Conservation (phyloP, 495 filamentous ascomycete species). For the Entonaema liquescens region DNA sequence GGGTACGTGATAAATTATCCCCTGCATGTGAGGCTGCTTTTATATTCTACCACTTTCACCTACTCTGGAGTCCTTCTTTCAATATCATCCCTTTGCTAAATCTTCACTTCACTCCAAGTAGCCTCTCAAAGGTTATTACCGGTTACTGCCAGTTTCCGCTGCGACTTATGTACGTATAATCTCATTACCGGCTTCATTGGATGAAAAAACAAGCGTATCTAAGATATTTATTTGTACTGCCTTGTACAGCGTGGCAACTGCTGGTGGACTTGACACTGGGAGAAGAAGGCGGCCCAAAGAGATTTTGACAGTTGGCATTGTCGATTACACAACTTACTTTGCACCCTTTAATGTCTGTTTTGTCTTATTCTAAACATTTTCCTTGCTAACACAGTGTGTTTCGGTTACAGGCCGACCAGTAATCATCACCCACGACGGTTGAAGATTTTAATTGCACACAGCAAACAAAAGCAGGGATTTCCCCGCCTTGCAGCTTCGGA, state of each 20-base stretch:
- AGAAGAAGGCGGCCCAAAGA: constrained; percentile 29
- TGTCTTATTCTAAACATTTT: constrained; percentile 1
- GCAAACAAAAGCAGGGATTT: constrained; percentile 21
- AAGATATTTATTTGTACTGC: constrained; percentile 26
- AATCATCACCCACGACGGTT: constrained; percentile 36
- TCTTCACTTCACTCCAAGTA: background rate
- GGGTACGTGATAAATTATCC: background rate
- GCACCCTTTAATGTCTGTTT: constrained; percentile 13
- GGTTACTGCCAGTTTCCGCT: background rate
- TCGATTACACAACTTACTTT: constrained; percentile 37
- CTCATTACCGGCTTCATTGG: background rate
- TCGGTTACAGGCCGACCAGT: constrained; percentile 32
- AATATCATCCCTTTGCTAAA: background rate
- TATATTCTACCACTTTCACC: background rate
- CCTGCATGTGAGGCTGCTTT: background rate
- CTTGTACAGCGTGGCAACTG: constrained; percentile 39
- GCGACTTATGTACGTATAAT: constrained; percentile 9
- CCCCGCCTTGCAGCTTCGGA: constrained; percentile 22
- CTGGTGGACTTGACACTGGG: constrained; percentile 19
- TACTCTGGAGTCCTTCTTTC: background rate
- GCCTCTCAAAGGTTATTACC: background rate
- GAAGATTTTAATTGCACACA: constrained; percentile 29
- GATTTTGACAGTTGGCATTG: constrained; percentile 32
- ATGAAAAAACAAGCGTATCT: background rate
- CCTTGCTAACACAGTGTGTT: constrained; percentile 29